These are phyloP conservation scores for Daldinia loculata DNA, from an alignment of 495 filamentous ascomycete species.

Conservation along the genomic window DNA sequence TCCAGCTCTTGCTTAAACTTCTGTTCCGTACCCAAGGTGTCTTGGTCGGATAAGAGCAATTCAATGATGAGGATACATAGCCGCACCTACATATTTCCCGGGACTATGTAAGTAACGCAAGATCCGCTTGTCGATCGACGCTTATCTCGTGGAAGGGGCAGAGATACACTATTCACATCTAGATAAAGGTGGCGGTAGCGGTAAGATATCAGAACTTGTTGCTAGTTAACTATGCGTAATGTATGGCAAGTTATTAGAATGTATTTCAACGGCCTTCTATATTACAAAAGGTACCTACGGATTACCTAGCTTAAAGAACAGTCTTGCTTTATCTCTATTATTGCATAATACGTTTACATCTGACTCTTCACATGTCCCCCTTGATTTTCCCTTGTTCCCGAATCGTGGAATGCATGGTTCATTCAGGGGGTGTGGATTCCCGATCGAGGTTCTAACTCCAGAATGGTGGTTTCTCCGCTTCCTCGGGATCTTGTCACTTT, in stretches of 20 bases:
- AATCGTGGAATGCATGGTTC: constrained; percentile 24
- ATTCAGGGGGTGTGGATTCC: constrained; percentile 24
- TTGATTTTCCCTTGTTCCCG: constrained; percentile 18
- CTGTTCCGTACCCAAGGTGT: neutral
- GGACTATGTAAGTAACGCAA: neutral
- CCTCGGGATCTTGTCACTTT: constrained; percentile 12
- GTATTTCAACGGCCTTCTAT: too few species aligned
- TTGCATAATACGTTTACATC: neutral
- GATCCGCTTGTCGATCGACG: constrained; percentile 10
- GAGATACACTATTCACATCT: neutral
- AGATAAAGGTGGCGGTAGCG: neutral
- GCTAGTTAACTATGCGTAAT: too few species aligned
- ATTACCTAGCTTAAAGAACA: neutral
- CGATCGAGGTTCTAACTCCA: constrained; percentile 14
- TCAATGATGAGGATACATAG: neutral
- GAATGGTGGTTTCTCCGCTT: constrained; percentile 30
- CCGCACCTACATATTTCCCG: neutral
- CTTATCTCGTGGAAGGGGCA: constrained; percentile 1
- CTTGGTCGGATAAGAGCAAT: constrained; percentile 7
- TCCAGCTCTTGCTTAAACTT: neutral
- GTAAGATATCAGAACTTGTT: neutral
- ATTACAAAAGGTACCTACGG: too few species aligned
- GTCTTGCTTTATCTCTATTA: neutral
- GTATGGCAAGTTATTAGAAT: too few species aligned
- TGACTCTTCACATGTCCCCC: neutral